Evolutionary conservation across 352 stramenopile species (phyloP).

Genomic region (Phytopythium montanum): DNA sequence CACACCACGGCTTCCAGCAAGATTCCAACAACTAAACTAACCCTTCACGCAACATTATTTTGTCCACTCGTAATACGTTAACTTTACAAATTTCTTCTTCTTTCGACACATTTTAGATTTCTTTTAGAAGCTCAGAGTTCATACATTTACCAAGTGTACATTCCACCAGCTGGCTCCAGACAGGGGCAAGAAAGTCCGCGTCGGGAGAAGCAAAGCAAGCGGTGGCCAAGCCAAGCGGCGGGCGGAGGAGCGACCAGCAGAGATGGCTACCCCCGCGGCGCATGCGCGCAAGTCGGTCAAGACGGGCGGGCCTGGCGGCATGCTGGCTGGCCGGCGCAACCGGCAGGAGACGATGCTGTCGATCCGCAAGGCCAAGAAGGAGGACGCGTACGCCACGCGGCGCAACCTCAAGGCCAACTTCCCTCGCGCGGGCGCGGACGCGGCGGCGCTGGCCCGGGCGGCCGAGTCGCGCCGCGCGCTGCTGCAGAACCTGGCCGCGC

Average conservation of each 20-base stretch:
- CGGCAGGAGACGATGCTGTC: conserved; percentile 84
- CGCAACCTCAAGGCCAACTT: conserved; percentile 84
- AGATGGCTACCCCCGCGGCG: conserved; percentile 24
- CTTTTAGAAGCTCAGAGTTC: too few species aligned
- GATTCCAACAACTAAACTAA: too few species aligned
- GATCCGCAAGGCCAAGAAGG: conserved; percentile 88
- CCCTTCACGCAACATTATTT: too few species aligned
- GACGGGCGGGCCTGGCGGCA: conserved; percentile 52
- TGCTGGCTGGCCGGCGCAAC: conserved; percentile 79
- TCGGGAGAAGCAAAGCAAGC: too few species aligned
- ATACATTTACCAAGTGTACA: too few species aligned
- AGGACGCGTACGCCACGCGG: conserved; percentile 83
- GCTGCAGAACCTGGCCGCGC: conserved; percentile 74
- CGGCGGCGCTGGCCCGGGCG: conserved; percentile 23
- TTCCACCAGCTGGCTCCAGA: too few species aligned
- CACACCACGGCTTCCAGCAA: too few species aligned
- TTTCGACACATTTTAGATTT: too few species aligned
- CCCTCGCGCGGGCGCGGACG: conserved; percentile 21
- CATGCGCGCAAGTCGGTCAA: conserved; percentile 77
- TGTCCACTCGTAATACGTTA: too few species aligned
- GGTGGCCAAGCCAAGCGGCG: not conserved
- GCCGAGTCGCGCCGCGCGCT: conserved; percentile 60
- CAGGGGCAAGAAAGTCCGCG: not conserved
- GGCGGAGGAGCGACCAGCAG: not conserved
- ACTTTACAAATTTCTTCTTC: too few species aligned